Evolutionary conservation across 257 asterid species (phyloP).

Genomic region (Nicotiana noctiflora): DNA sequence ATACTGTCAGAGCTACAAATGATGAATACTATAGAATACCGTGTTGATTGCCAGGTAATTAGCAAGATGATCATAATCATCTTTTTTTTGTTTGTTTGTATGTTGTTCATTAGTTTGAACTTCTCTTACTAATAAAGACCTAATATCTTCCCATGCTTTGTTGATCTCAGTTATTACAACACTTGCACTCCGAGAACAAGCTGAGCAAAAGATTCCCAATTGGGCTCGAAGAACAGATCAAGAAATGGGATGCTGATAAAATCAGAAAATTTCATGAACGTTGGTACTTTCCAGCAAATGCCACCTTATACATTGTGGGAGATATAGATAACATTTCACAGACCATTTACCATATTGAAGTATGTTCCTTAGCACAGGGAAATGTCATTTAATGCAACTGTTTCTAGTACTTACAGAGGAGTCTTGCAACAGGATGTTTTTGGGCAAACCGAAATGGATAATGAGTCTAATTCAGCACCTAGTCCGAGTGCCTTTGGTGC

Average conservation of each 20-base stretch:
- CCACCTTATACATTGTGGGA: slow-evolving; percentile 95
- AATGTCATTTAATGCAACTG: background rate
- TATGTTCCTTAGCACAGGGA: slow-evolving; percentile 24
- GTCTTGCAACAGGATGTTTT: slow-evolving; percentile 63
- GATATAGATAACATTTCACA: slow-evolving; percentile 75
- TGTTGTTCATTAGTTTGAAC: background rate
- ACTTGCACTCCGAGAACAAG: slow-evolving; percentile 97
- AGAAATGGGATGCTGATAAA: slow-evolving; percentile 98
- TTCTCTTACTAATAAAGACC: background rate
- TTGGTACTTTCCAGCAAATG: slow-evolving; percentile 99
- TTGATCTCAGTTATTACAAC: slow-evolving; percentile 70
- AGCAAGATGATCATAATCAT: slow-evolving; percentile 14
- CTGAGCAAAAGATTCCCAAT: slow-evolving; percentile 94
- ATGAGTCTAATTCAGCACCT: slow-evolving; percentile 49
- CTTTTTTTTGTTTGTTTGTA: slow-evolving; percentile 10
- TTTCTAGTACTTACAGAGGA: slow-evolving; percentile 10
- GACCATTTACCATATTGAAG: slow-evolving; percentile 84
- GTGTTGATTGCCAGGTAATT: slow-evolving; percentile 98
- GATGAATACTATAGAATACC: slow-evolving; percentile 99
- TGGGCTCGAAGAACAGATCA: slow-evolving; percentile 96
- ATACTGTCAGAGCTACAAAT: slow-evolving; percentile 92
- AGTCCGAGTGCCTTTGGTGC: slow-evolving; percentile 86
- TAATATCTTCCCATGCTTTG: slow-evolving; percentile 18
- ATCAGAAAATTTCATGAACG: slow-evolving; percentile 95
- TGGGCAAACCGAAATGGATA: slow-evolving; percentile 61